A percentile compares a stretch with the other conserved stretches of the same genome.
Conservation (phyloP, 2,329 filamentous ascomycete species). For the Alternaria ethzedia region DNA sequence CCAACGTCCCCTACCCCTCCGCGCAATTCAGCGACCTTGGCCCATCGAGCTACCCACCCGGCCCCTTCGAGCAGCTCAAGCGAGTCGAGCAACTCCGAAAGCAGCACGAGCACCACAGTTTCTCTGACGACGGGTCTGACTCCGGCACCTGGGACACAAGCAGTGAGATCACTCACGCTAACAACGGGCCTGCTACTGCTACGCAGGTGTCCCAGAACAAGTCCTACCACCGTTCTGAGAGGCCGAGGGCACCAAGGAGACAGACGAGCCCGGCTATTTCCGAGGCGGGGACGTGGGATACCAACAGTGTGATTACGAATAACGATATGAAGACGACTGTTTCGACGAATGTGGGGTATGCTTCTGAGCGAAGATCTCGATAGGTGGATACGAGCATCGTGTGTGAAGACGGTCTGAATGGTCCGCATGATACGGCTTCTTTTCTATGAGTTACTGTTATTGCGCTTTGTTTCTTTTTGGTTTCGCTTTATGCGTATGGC, state of each 20-base stretch:
- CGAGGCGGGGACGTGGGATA: constrained; percentile 12
- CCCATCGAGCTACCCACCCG: constrained; percentile 4
- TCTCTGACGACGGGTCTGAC: constrained; percentile 12
- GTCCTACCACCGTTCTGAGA: constrained; percentile 2
- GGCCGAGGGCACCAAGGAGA: constrained; percentile 5
- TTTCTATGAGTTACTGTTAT: neutral
- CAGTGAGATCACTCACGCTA: constrained; percentile 13
- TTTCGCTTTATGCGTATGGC: neutral
- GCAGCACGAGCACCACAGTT: constrained; percentile 3
- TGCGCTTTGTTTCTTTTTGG: neutral
- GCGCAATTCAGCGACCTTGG: constrained; percentile 1
- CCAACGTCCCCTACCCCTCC: constrained; percentile 10
- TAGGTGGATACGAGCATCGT: constrained; percentile 1
- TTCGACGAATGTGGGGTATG: constrained; percentile 8
- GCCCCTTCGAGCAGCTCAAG: constrained; percentile 10
- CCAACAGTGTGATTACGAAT: constrained; percentile 13
- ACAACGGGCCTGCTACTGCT: constrained; percentile 10
- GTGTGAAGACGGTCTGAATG: neutral
- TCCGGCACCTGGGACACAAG: constrained; percentile 14
- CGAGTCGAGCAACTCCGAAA: constrained; percentile 7
- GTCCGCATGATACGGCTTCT: neutral
- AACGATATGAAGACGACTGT: constrained; percentile 13
- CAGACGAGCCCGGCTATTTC: constrained; percentile 7
- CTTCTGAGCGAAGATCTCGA: constrained; percentile 2
- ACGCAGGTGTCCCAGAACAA: constrained; percentile 6